Evolutionary conservation across 1,139 yeast genomes (phyloP), one percentile per base, ranked within the genome.

Genomic region (Saccharomyces hybrid): DNA sequence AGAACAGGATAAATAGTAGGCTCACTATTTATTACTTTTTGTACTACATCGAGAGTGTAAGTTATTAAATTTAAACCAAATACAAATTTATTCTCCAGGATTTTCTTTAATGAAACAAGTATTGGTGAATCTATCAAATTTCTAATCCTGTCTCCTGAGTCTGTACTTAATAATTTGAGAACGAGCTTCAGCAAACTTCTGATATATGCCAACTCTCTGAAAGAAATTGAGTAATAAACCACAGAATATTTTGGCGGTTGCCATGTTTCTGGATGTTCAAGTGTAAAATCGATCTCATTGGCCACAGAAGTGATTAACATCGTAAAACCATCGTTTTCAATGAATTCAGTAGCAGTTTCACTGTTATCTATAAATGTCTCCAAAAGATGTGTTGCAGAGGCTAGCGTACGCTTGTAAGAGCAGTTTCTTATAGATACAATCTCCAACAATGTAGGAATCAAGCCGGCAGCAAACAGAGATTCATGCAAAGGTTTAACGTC

Each of bases 1-100:
- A 91, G 77, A 51, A 91, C 86, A 2, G 88, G 79, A 65, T 80
- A 90, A 3, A 96, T 89, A 0, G 97, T 89, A 2, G 98, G 97
- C 64, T 91, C 98, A 61, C 87, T 88, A 66, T 91, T 95, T 50
- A 91, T 82, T 59, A 90, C 88, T 34, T 81, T 80, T 50, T 86
- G 80, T 26, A 90, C 78, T 21, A 86, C 80, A 60, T 83, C 87
- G 42, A 91, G 71, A 0, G 89, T 79, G 19, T 81, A 75, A 0
- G 89, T 77, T 19, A 88, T 71, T n/a, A 88, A 72, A 24, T 81
- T 78, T 32, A 84, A 82, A 0, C 97, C 97, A 73, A 90, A 88
- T 0, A 80, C 69, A 1, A 70, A 62, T 1, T 86, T 82, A 63
- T 87, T 75, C n/a, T 70, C 63, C 14, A 91, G 64, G 2, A 91